Percentiles rank a stretch among this genome's conserved stretches.
phyloP scores from a whole-genome alignment of 208 protist genomes.

The Spongospora subterranea region DNA sequence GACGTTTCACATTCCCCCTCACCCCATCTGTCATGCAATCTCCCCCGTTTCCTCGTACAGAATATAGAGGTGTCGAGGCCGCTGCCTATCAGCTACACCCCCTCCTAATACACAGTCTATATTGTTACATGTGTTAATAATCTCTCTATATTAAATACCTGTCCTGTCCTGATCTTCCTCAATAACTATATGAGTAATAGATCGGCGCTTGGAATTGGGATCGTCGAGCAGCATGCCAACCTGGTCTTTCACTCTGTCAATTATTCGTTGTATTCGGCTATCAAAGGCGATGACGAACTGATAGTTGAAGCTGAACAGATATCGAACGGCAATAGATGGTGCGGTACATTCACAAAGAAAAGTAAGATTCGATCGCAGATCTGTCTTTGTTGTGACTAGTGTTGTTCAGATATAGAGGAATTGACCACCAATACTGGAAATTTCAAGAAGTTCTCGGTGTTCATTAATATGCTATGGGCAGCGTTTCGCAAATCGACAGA shows the following conservation, averaged over 20 bases:
- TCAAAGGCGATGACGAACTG: constrained; percentile 26
- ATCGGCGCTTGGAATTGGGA: too few species aligned
- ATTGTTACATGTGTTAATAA: too few species aligned
- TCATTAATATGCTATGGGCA: constrained; percentile 44
- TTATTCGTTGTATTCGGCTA: neutral
- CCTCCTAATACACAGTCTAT: too few species aligned
- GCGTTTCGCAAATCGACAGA: neutral
- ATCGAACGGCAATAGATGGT: neutral
- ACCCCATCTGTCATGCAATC: too few species aligned
- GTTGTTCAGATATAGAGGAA: constrained; percentile 36
- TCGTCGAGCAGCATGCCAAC: constrained; percentile 47
- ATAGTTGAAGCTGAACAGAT: constrained; percentile 44
- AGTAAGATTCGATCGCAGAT: neutral
- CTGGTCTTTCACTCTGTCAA: neutral
- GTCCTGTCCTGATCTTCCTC: too few species aligned
- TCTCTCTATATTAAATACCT: too few species aligned
- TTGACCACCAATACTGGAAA: constrained; percentile 37
- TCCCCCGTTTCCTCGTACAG: too few species aligned
- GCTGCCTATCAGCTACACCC: too few species aligned
- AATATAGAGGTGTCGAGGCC: too few species aligned
- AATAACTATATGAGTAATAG: too few species aligned
- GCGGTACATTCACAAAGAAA: neutral
- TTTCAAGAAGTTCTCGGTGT: constrained; percentile 47
- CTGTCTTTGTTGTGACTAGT: neutral
- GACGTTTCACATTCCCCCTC: too few species aligned